Evolutionary conservation across 2,329 filamentous ascomycete species (phyloP), one percentile per base, ranked within the genome.

Genomic region (Didymosphaeria variabile): DNA sequence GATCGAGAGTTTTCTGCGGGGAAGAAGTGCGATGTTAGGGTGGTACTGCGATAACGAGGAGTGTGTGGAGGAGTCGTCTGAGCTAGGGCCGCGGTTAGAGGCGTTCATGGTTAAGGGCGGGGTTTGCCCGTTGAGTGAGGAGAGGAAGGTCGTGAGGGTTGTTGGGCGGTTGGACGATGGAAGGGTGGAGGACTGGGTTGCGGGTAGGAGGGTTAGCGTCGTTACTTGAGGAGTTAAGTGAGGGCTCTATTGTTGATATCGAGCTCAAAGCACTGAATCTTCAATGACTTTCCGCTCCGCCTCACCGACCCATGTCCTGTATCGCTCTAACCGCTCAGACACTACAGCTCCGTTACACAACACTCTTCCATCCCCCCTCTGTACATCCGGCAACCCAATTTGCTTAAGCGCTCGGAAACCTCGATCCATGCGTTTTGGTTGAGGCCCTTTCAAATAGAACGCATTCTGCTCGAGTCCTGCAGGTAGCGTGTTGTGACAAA

Each of bases 391-490:
- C 8, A 72, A 46, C 17, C 69, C 70, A 53, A 72, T 66, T 60
- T 71, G 67, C 57, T 72, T 66, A 5, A 70, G 19, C 9, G 67
- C 68, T n/a, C n/a, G n/a, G n/a, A 54, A 69, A 68, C 32, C 67
- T 67, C 23, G 69, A n/a, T n/a, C n/a, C n/a, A n/a, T n/a, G n/a
- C n/a, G n/a, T n/a, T n/a, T n/a, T n/a, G n/a, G n/a, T n/a, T n/a
- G n/a, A n/a, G n/a, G n/a, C n/a, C n/a, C n/a, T n/a, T n/a, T n/a
- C n/a, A n/a, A n/a, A n/a, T n/a, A n/a, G n/a, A n/a, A n/a, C n/a
- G n/a, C n/a, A n/a, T n/a, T n/a, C n/a, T n/a, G n/a, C n/a, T n/a
- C n/a, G n/a, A n/a, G n/a, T n/a, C n/a, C n/a, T n/a, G n/a, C n/a
- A n/a, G n/a, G n/a, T n/a, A n/a, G n/a, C n/a, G n/a, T n/a, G n/a